Percentiles rank a stretch among this genome's conserved stretches.
Evolutionary conservation across 148 eudicot species (phyloP).

Genomic region (Fagopyrum esculentum): DNA sequence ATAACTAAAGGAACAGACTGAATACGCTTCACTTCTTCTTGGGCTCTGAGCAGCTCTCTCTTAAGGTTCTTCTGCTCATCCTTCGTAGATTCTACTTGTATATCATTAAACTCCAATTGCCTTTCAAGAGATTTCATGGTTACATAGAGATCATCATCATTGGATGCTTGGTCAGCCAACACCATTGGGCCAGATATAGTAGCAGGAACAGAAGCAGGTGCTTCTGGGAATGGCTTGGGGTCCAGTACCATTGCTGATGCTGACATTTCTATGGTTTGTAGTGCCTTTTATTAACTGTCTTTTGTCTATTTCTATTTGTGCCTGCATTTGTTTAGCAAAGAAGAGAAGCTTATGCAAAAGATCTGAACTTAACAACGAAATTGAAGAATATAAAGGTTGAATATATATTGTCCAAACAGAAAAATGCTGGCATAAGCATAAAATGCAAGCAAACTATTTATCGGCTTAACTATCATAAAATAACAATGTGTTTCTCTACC

Average conservation of each 20-base stretch:
- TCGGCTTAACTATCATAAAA: too few relatives aligned
- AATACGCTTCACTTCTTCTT: conserved; percentile 82
- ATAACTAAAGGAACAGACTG: conserved; percentile 82
- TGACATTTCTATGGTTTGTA: conserved; percentile 14
- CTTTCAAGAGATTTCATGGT: conserved; percentile 54
- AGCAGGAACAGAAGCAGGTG: conserved; percentile 16
- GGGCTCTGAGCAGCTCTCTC: conserved; percentile 68
- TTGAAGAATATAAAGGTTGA: neutral
- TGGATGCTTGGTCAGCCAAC: conserved; percentile 12
- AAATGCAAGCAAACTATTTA: neutral
- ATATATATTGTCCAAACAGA: neutral
- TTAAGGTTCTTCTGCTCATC: conserved; percentile 83
- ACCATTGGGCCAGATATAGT: conserved; percentile 7
- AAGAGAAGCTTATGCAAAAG: neutral
- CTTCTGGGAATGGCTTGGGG: conserved; percentile 17
- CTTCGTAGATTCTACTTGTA: conserved; percentile 79
- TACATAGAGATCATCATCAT: conserved; percentile 65
- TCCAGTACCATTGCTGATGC: conserved; percentile 20
- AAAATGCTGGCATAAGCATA: neutral
- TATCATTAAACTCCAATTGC: conserved; percentile 70
- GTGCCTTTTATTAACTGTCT: neutral
- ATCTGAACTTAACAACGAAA: neutral
- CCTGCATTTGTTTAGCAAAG: neutral
- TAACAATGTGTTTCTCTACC: too few relatives aligned
- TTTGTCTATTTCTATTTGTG: neutral